A percentile compares a stretch with the other conserved stretches of the same genome.
These are phyloP conservation scores for Erodium chrysanthum DNA, from an alignment of 441 rosid genomes.

Conservation along the genomic window DNA sequence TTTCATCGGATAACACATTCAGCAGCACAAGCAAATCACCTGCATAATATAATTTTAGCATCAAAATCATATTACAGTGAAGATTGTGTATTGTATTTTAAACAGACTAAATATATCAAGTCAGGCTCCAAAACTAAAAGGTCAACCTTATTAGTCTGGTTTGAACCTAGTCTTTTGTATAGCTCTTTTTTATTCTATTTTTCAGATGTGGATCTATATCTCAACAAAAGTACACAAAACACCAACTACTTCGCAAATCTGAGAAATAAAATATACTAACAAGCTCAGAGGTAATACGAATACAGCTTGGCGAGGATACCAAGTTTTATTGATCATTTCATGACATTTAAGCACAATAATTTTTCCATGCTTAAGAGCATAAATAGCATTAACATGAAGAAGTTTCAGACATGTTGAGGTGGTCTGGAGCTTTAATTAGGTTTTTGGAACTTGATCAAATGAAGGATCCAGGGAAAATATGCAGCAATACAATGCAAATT, in stretches of 20 bases:
- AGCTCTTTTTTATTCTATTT: no score
- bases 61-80: background rate
- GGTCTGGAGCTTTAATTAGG: background rate
- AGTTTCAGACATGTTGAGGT: background rate
- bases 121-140: no score
- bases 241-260: background rate
- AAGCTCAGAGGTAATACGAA: background rate
- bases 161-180: no score
- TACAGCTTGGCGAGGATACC: background rate
- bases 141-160: no score
- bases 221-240: background rate
- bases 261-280: background rate
- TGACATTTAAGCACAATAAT: background rate
- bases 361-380: background rate
- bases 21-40: constrained; percentile 69
- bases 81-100: background rate
- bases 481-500: background rate
- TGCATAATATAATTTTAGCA: constrained; percentile 24
- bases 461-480: background rate
- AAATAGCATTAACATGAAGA: background rate
- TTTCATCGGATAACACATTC: constrained; percentile 65
- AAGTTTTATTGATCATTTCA: background rate
- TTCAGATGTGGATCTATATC: no score
- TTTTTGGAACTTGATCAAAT: background rate
- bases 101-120: no score